Evolutionary conservation across 192 early-diverging fungal species (phyloP), one percentile per base, ranked within the genome.

Genomic region (Phycomyces blakesleeanus): DNA sequence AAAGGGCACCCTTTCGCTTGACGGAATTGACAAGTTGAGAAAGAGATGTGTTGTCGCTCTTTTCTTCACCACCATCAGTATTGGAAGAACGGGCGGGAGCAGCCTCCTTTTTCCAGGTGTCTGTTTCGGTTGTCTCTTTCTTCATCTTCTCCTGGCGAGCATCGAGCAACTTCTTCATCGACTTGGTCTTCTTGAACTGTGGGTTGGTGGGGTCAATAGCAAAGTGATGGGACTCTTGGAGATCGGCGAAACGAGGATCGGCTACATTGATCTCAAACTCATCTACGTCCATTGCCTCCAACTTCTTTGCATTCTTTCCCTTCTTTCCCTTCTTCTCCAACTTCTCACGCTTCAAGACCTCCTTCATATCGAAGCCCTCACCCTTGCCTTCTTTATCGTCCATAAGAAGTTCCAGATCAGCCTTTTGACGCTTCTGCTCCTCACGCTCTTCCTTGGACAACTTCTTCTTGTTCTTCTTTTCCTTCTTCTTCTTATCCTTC

Each of bases 191-290:
- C 76, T 92, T 93, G 78, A 86, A 93, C 78, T 90, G 85, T 57
- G 96, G 91, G 76, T 93, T 96, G 40, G 93, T 95, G 16, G 95
- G 93, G 69, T 98, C 96, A 51, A 98, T 91, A 25, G 93, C 93
- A 76, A 96, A 96, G 57, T 91, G 87, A 72, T 93, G 88, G 10
- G 85, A 87, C 4, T 92, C 87, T 37, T 87, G 80, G 69, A 95
- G 39, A 0, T 89, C 86, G 18, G 81, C 71, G 69, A 98, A 98
- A 59, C 96, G 87, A 54, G 92, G 83, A 76, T 98, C 96, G 39
- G 64, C 69, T 4, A 89, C 83, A 68, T 98, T 77, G 47, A 98
- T 86, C 62, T 91, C 83, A 71, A 98, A 98, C 59, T 87, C 85
- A 50, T 97, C 95, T 69, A 90, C 82, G 20, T 55, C 57, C 21